phyloP scores from a whole-genome alignment of 73 alveolate genomes.

The Symbiodinium pilosum region DNA sequence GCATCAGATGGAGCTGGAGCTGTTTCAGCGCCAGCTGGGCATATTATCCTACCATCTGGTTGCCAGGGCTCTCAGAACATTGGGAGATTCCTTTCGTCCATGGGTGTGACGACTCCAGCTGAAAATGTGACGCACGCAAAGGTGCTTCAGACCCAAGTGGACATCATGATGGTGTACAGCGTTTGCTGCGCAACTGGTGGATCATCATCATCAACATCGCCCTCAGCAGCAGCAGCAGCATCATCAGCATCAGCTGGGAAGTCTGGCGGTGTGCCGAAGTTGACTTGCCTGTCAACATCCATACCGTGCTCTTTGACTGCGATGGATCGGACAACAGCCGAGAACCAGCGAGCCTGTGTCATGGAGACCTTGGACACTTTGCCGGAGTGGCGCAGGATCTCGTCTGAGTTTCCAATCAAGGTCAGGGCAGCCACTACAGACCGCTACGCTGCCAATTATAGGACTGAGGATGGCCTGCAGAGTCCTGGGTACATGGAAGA shows the following conservation, averaged over 20 bases:
- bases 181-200: too few relatives aligned
- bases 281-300: too few relatives aligned
- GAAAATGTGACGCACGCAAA: background rate
- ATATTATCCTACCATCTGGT: background rate
- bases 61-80: background rate
- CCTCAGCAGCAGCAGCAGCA: too few relatives aligned
- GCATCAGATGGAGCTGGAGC: background rate
- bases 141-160: background rate
- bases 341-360: background rate
- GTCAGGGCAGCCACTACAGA: background rate
- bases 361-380: background rate
- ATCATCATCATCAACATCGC: too few relatives aligned
- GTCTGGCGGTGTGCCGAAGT: too few relatives aligned
- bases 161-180: background rate
- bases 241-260: too few relatives aligned
- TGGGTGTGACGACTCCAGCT: background rate
- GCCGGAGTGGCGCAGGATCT: background rate
- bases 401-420: background rate
- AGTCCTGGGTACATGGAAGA: background rate
- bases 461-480: background rate
- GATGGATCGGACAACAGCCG: background rate
- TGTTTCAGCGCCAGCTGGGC: background rate
- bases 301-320: background rate
- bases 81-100: background rate
- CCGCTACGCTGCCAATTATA: background rate